Percentiles rank a stretch among this genome's conserved stretches.
phyloP scores from a whole-genome alignment of 371 early-diverging fungal species.

The Syncephalis fuscata region DNA sequence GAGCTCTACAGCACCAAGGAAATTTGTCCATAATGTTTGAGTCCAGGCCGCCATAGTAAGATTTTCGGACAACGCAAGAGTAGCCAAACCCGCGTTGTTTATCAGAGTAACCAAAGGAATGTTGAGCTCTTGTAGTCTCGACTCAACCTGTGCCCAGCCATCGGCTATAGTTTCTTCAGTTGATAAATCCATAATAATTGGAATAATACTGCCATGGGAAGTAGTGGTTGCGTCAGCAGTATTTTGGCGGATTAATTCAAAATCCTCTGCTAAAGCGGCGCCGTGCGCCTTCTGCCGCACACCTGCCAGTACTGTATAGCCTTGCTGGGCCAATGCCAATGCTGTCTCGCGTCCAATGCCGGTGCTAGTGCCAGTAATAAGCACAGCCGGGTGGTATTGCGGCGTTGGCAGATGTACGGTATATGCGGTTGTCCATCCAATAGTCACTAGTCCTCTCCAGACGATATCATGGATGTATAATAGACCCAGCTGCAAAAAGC shows the following conservation, averaged over 20 bases:
- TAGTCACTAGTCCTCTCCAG: neutral
- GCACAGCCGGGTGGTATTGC: neutral
- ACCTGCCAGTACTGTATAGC: neutral
- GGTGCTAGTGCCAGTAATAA: neutral
- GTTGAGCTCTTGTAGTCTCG: neutral
- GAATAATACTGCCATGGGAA: neutral
- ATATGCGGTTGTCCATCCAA: neutral
- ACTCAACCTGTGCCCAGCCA: neutral
- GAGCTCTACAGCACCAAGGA: slow-evolving; percentile 1
- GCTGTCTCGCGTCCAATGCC: neutral
- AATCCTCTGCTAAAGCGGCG: neutral
- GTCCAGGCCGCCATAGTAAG: neutral
- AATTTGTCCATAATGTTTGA: neutral
- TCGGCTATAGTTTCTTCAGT: neutral
- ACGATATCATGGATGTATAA: neutral
- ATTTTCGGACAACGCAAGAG: neutral
- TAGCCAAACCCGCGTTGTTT: neutral
- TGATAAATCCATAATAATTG: neutral
- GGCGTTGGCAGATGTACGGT: neutral
- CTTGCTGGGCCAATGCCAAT: neutral
- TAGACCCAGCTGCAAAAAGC: too few species aligned
- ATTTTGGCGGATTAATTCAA: neutral
- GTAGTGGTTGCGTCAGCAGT: neutral
- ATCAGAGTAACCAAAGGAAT: neutral
- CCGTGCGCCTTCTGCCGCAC: neutral